Evolutionary conservation across 768 basidiomycete species (phyloP).

Genomic region (Coprinellus aureogranulatus): DNA sequence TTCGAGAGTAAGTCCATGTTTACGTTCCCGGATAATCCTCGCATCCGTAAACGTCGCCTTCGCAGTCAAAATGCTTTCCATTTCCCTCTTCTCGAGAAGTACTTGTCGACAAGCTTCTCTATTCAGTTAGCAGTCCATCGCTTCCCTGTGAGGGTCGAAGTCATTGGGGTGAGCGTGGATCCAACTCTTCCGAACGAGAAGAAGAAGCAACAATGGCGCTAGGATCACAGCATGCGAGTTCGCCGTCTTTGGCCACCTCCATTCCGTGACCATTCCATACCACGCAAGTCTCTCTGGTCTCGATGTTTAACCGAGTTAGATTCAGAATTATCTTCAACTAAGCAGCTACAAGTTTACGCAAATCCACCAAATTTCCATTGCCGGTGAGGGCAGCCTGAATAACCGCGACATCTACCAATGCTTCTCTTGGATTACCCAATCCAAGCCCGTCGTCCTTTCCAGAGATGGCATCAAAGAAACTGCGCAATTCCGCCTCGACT

Average conservation of each 20-base stretch:
- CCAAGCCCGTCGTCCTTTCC: conserved; percentile 46
- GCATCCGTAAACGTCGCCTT: neutral
- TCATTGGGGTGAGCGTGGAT: neutral
- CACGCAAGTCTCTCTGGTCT: neutral
- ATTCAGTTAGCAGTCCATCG: neutral
- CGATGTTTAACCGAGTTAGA: neutral
- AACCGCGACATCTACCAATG: conserved; percentile 73
- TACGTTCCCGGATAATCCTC: neutral
- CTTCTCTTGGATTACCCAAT: conserved; percentile 58
- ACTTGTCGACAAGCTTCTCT: neutral
- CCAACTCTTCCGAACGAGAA: neutral
- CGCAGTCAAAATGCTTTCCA: neutral
- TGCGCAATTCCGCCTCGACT: conserved; percentile 53
- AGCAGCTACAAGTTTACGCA: conserved; percentile 34
- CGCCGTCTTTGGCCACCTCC: neutral
- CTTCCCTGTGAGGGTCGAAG: neutral
- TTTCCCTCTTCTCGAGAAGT: neutral
- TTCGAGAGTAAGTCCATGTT: neutral
- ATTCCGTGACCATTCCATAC: neutral
- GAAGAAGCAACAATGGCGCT: neutral
- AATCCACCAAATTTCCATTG: conserved; percentile 56
- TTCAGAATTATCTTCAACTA: conserved; percentile 1
- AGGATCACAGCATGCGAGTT: neutral
- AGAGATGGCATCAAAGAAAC: conserved; percentile 57
- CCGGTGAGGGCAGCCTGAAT: conserved; percentile 77